Percentiles rank a stretch among this genome's conserved stretches.
Conservation (phyloP, 169 alveolate species). For the Plasmodium yoelii region DNA sequence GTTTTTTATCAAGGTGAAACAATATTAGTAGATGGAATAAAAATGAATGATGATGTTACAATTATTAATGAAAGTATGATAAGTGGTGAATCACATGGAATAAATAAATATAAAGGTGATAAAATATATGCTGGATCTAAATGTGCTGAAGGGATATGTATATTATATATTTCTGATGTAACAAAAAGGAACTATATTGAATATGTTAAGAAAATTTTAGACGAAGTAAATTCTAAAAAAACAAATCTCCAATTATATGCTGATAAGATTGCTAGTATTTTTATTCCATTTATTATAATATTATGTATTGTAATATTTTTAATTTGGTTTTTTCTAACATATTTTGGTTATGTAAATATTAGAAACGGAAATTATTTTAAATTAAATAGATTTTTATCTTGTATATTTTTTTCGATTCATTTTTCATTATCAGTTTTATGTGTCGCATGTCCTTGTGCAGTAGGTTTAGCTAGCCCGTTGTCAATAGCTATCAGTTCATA, state of each 20-base stretch:
- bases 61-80: constrained; percentile 71
- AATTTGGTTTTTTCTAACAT: constrained; percentile 57
- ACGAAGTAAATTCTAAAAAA: constrained; percentile 56
- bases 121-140: constrained; percentile 76
- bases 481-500: constrained; percentile 72
- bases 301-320: constrained; percentile 67
- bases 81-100: constrained; percentile 63
- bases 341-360: constrained; percentile 60
- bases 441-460: constrained; percentile 78
- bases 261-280: constrained; percentile 65
- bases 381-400: constrained; percentile 37
- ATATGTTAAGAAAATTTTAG: constrained; percentile 62
- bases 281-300: constrained; percentile 46
- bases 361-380: constrained; percentile 34
- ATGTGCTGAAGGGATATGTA: constrained; percentile 47
- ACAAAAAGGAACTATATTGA: constrained; percentile 69
- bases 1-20: constrained; percentile 67
- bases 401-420: constrained; percentile 64
- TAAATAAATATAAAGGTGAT: constrained; percentile 68
- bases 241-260: constrained; percentile 75
- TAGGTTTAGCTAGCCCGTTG: constrained; percentile 70
- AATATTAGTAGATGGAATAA: constrained; percentile 65
- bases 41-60: constrained; percentile 53
- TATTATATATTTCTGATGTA: constrained; percentile 37
- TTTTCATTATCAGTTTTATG: constrained; percentile 73